phyloP scores from a whole-genome alignment of 345 rosid species.

The Dimocarpus longan region DNA sequence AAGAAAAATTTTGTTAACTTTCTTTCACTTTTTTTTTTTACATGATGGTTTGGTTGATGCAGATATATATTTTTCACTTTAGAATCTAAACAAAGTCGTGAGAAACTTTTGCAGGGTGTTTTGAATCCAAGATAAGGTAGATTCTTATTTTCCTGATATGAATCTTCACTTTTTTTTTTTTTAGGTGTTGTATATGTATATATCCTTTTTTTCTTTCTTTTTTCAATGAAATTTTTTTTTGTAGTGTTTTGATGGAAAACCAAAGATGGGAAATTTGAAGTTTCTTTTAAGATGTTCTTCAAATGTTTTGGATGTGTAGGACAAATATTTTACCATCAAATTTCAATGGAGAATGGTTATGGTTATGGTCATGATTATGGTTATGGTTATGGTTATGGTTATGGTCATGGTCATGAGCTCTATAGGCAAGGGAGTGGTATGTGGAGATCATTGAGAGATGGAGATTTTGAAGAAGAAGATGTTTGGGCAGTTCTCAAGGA shows the following conservation, averaged over 20 bases:
- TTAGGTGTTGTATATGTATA: no score
- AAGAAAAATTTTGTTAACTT: neutral
- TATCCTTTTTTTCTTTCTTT: neutral
- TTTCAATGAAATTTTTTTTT: neutral
- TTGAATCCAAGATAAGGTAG: constrained; percentile 28
- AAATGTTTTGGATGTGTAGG: constrained; percentile 17
- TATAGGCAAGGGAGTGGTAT: constrained; percentile 33
- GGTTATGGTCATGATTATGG: neutral
- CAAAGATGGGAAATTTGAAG: constrained; percentile 7
- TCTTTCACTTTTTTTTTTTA: neutral
- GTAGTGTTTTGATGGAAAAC: constrained; percentile 11
- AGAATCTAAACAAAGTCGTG: constrained; percentile 18
- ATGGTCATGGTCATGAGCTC: neutral
- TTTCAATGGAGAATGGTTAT: constrained; percentile 41
- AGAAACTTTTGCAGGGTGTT: neutral
- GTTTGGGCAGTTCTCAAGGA: constrained; percentile 49
- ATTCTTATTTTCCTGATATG: constrained; percentile 10
- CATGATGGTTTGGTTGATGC: constrained; percentile 22
- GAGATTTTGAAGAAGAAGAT: constrained; percentile 54
- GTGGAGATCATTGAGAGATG: constrained; percentile 46
- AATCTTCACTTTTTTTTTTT: neutral
- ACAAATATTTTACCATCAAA: neutral
- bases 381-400: no score
- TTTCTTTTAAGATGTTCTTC: neutral
- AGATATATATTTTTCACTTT: constrained; percentile 27